phyloP scores from a whole-genome alignment of 768 basidiomycete genomes.

The Tricholoma flavovirens region DNA sequence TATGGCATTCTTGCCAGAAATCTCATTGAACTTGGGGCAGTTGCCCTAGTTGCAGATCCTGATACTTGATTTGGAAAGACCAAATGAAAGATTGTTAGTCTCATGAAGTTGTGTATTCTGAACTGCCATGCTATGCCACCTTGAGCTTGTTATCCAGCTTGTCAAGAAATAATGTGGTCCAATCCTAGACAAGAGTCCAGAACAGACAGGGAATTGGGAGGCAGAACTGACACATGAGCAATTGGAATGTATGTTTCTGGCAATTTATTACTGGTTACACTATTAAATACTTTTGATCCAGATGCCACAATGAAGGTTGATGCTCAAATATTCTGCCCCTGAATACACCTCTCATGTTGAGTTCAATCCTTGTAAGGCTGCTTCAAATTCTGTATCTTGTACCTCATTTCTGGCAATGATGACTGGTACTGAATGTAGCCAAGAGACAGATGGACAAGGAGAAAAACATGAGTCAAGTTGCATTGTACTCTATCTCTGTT shows the following conservation, averaged over 20 bases:
- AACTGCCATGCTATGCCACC: not conserved
- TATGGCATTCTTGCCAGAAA: constrained; percentile 30
- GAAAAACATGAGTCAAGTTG: constrained; percentile 70
- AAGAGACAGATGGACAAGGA: constrained; percentile 50
- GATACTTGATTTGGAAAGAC: constrained; percentile 3
- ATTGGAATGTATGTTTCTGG: constrained; percentile 21
- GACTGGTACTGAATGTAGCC: not conserved
- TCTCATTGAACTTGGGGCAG: constrained; percentile 29
- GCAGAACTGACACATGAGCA: constrained; percentile 15
- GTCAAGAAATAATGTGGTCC: constrained; percentile 27
- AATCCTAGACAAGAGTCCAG: constrained; percentile 23
- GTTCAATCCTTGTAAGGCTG: not conserved
- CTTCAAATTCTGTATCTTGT: not conserved
- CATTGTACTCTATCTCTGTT: not conserved
- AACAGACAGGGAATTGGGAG: constrained; percentile 32
- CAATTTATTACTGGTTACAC: not conserved
- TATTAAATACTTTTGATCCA: constrained; percentile 3
- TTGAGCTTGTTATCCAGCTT: constrained; percentile 17
- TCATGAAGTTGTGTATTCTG: constrained; percentile 24
- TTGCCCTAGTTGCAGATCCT: constrained; percentile 28
- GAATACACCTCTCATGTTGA: constrained; percentile 7
- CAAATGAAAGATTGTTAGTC: constrained; percentile 24
- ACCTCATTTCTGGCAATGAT: not conserved
- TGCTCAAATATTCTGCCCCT: constrained; percentile 8
- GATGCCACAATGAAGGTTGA: constrained; percentile 26